Conservation (phyloP, 805 yeast species). For the Candida stauntonica region DNA sequence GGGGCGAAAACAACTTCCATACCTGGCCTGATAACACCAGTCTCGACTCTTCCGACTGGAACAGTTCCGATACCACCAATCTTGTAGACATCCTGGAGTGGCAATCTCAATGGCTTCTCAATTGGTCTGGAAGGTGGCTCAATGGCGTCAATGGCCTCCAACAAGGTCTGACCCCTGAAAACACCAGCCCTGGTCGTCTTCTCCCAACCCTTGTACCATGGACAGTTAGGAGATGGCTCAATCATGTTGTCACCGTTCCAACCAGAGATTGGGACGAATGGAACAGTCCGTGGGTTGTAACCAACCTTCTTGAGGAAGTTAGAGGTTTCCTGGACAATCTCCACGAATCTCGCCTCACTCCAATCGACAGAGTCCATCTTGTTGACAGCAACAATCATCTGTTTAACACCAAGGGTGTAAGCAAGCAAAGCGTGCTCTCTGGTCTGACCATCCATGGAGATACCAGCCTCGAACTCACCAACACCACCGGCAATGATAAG, state of each 20-base stretch:
- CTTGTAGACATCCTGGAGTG: slow-evolving; percentile 91
- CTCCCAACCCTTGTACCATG: slow-evolving; percentile 92
- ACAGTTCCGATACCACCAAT: slow-evolving; percentile 93
- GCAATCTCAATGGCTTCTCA: slow-evolving; percentile 88
- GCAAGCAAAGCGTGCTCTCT: slow-evolving; percentile 93
- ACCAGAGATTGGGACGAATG: slow-evolving; percentile 68
- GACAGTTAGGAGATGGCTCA: slow-evolving; percentile 75
- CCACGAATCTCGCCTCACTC: slow-evolving; percentile 77
- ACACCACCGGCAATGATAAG: slow-evolving; percentile 89
- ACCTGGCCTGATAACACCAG: slow-evolving; percentile 91
- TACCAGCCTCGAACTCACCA: slow-evolving; percentile 96
- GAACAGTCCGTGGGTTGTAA: not conserved
- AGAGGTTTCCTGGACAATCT: slow-evolving; percentile 66
- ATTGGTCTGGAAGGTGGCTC: slow-evolving; percentile 84
- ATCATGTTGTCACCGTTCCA: slow-evolving; percentile 95
- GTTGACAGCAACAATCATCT: slow-evolving; percentile 88
- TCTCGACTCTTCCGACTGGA: slow-evolving; percentile 94
- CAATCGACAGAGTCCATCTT: slow-evolving; percentile 92
- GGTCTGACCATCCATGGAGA: slow-evolving; percentile 93
- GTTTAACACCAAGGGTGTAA: slow-evolving; percentile 85
- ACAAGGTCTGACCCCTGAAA: slow-evolving; percentile 73
- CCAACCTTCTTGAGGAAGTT: not conserved
- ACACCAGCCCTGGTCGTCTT: slow-evolving; percentile 83
- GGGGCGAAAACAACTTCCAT: slow-evolving; percentile 89
- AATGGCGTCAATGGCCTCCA: slow-evolving; percentile 84